phyloP scores from a whole-genome alignment of 306 rosid species.

The Hippophae rhamnoides region DNA sequence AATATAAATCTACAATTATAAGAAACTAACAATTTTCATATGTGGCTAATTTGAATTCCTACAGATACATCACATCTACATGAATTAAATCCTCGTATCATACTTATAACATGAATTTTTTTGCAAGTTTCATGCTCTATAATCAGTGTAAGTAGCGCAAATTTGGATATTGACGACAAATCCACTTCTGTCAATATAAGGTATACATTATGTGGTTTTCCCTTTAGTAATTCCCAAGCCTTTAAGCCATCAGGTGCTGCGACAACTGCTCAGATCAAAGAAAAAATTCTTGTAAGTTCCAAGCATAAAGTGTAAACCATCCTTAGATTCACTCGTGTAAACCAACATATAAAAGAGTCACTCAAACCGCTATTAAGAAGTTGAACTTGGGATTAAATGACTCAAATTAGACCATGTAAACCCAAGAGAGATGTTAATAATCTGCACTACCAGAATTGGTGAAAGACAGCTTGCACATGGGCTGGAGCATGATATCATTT shows the following conservation, averaged over 20 bases:
- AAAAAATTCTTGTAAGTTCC: slow-evolving; percentile 12
- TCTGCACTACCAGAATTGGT: too few relatives aligned
- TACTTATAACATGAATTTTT: slow-evolving; percentile 94
- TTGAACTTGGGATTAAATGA: too few relatives aligned
- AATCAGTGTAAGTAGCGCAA: slow-evolving; percentile 70
- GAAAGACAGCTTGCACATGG: too few relatives aligned
- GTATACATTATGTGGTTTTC: slow-evolving; percentile 51
- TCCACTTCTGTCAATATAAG: slow-evolving; percentile 86
- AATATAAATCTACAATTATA: too few relatives aligned
- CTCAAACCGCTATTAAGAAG: too few relatives aligned
- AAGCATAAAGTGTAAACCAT: background rate
- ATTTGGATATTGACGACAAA: slow-evolving; percentile 86
- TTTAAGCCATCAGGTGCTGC: slow-evolving; percentile 86
- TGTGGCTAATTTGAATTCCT: too few relatives aligned
- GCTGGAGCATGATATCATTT: too few relatives aligned
- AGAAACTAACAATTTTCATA: too few relatives aligned
- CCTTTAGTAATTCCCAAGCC: slow-evolving; percentile 93
- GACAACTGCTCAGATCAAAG: slow-evolving; percentile 57
- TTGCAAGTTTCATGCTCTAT: slow-evolving; percentile 90
- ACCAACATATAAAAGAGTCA: too few relatives aligned
- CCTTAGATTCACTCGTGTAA: background rate
- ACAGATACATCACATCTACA: slow-evolving; percentile 1
- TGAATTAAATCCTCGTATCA: slow-evolving; percentile 10
- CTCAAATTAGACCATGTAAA: too few relatives aligned
- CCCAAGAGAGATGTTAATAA: too few relatives aligned